These are phyloP conservation scores for Solanum piurae DNA, from an alignment of 257 asterid genomes.

Conservation along the genomic window DNA sequence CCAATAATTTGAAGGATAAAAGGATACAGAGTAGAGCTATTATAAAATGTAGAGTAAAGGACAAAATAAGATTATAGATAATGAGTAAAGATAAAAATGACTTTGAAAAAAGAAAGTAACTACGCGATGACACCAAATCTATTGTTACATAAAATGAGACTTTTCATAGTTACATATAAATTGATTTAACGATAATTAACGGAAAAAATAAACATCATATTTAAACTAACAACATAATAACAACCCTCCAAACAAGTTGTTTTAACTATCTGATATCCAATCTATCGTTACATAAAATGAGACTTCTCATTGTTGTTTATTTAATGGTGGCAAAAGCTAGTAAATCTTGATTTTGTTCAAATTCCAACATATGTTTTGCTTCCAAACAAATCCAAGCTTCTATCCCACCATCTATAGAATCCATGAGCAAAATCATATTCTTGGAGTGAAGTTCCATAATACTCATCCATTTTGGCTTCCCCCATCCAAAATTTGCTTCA, in stretches of 20 bases:
- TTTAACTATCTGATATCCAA: not conserved
- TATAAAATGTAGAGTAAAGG: not conserved
- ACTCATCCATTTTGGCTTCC: not conserved
- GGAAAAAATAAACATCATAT: accelerated
- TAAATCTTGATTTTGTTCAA: not conserved
- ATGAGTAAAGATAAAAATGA: no score
- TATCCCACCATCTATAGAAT: not conserved
- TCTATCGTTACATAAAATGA: no score
- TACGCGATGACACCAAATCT: not conserved
- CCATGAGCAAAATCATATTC: not conserved
- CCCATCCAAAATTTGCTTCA: not conserved
- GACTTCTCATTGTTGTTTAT: no score
- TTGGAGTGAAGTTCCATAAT: not conserved
- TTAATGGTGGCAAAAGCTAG: not conserved
- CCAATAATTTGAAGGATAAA: not conserved
- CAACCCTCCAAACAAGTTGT: not conserved
- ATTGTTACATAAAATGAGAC: accelerated
- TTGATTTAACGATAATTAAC: not conserved
- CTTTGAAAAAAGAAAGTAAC: no score
- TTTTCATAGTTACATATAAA: accelerated
- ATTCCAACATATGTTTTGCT: not conserved
- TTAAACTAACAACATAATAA: not conserved
- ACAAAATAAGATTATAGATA: no score
- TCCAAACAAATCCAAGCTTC: not conserved
- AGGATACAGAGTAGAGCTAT: accelerated